A percentile compares a stretch with the other conserved stretches of the same genome.
Evolutionary conservation across 2,329 filamentous ascomycete species (phyloP).

Genomic region (Penicillium sp.): DNA sequence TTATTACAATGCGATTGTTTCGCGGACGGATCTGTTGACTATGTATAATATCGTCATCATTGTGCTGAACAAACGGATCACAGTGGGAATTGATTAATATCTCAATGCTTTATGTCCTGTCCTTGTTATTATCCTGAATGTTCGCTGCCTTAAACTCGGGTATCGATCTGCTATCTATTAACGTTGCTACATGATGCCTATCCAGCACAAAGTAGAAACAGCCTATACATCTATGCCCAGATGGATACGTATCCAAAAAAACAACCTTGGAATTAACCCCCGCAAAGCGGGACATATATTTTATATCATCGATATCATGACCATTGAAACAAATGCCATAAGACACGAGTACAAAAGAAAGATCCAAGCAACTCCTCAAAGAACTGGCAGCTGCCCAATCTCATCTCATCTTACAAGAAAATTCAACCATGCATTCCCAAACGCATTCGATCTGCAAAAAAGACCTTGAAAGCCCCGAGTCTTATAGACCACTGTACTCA

Average conservation of each 20-base stretch:
- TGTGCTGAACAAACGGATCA: too few species aligned
- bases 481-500: neutral
- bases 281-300: constrained; percentile 14
- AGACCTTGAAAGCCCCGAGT: neutral
- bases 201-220: neutral
- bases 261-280: neutral
- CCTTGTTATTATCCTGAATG: too few species aligned
- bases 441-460: neutral
- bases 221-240: neutral
- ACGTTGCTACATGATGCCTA: too few species aligned
- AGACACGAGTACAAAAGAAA: constrained; percentile 17
- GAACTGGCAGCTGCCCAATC: constrained; percentile 1
- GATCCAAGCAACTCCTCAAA: constrained; percentile 7
- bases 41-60: too few species aligned
- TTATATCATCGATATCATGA: constrained; percentile 31
- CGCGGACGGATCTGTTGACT: too few species aligned
- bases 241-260: neutral
- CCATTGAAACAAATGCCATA: constrained; percentile 24
- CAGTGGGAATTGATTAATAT: too few species aligned
- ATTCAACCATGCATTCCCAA: constrained; percentile 4
- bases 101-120: too few species aligned
- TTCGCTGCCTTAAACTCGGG: too few species aligned
- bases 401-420: neutral
- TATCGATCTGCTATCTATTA: too few species aligned
- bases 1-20: too few species aligned